Evolutionary conservation across 768 basidiomycete genomes (phyloP), one percentile per base, ranked within the genome.

Genomic region (Pleurotus tuber-regium): DNA sequence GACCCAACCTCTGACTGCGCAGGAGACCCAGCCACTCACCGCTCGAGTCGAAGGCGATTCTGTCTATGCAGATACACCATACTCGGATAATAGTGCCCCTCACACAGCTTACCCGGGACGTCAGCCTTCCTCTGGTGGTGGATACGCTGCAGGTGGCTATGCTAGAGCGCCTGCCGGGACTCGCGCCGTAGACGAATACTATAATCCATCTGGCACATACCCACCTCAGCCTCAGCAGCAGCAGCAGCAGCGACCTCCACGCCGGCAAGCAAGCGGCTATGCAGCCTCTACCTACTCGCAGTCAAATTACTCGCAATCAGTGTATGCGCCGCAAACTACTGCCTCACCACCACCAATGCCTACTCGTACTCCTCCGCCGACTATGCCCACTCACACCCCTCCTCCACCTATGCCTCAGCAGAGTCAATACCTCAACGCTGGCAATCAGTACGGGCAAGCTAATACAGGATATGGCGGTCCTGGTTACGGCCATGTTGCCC

Each of bases 101-200:
- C 69, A 70, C 35, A 63, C 58, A 31, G 72, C 74, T 21, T 55
- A 63, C 24, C 60, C 60, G 24, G 62, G 57, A 50, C 50, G 61
- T 14, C 39, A 61, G 23, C 50, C 63, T 54, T 60, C 58, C n/a
- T 62, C 65, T 28, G 59, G 62, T 0, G 64, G 56, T 40, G 63
- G 60, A 2, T 76, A 73, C 53, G 62, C 71, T 7, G 69, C 72
- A n/a, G 74, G 72, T 49, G 87, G 87, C 5, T 92, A 92, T 63
- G 73, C 80, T 1, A 84, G 79, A 55, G 87, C 77, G 18, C 68
- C 83, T 4, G 65, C 71, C 12, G 89, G 89, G 2, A 76, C 80
- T 33, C 79, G 87, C 36, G 81, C 90, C 4, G 74, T 91, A 4
- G 89, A 92, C 59, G 86, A 87, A 18, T 91, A 89, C 54, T 87